phyloP scores from a whole-genome alignment of 345 rosid species.

The Salix purpurea region DNA sequence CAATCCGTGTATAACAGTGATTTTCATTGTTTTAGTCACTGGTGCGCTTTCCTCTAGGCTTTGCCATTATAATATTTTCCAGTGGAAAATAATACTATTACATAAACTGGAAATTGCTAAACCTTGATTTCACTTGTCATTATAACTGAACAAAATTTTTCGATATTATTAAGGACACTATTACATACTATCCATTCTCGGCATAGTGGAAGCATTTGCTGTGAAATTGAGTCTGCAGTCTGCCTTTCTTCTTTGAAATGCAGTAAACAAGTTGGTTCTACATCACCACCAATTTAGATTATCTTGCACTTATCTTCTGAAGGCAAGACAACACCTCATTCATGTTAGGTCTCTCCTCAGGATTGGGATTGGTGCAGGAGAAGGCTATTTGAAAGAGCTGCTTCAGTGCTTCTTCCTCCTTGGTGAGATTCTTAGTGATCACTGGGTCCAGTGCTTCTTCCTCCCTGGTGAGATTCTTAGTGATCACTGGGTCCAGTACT shows the following conservation, averaged over 20 bases:
- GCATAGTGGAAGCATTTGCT: background rate
- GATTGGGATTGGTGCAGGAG: slow-evolving; percentile 54
- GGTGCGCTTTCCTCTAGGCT: too few species aligned
- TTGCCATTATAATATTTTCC: too few species aligned
- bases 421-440: slow-evolving; percentile 18
- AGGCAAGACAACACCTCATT: slow-evolving; percentile 54
- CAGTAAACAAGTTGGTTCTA: too few species aligned
- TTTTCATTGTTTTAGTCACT: too few species aligned
- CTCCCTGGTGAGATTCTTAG: slow-evolving; percentile 18
- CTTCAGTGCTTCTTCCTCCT: slow-evolving; percentile 23
- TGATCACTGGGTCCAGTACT: slow-evolving; percentile 44
- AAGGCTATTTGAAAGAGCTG: slow-evolving; percentile 49
- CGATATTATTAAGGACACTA: background rate
- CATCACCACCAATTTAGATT: too few species aligned
- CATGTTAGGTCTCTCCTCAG: slow-evolving; percentile 60
- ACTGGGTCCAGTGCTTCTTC: slow-evolving; percentile 32
- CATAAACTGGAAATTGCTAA: too few species aligned
- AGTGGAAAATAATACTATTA: too few species aligned
- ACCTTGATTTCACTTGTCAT: background rate
- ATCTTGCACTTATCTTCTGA: slow-evolving; percentile 32
- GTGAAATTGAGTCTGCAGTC: background rate
- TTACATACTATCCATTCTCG: too few species aligned
- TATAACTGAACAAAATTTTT: background rate
- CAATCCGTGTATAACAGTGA: too few species aligned
- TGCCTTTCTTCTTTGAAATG: too few species aligned